Percentiles rank a stretch among this genome's conserved stretches.
phyloP scores from a whole-genome alignment of 352 stramenopile species.

The Phytopythium cucurbitacearum region DNA sequence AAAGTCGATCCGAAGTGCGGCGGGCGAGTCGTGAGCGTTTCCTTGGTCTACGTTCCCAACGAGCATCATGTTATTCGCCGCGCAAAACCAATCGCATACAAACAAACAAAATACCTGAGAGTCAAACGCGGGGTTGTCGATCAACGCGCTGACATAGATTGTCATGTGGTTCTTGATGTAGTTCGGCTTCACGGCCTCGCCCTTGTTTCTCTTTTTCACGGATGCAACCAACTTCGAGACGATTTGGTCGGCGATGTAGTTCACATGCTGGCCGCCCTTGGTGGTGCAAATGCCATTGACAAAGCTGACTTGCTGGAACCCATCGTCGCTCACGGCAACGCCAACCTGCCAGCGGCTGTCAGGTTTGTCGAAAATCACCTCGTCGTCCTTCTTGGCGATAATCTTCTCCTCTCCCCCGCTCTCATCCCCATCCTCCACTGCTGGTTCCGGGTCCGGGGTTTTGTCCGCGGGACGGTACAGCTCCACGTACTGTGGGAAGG shows the following conservation, averaged over 20 bases:
- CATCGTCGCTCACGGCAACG: conserved; percentile 89
- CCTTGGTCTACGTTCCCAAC: conserved; percentile 86
- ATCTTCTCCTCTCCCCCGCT: conserved; percentile 20
- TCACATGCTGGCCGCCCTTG: conserved; percentile 95
- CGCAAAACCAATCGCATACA: not conserved
- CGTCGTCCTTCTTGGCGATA: conserved; percentile 30
- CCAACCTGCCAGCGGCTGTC: conserved; percentile 95
- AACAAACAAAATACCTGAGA: conserved; percentile 67
- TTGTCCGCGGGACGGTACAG: conserved; percentile 70
- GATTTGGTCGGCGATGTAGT: conserved; percentile 91
- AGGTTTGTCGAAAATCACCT: conserved; percentile 90
- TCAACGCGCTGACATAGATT: conserved; percentile 95
- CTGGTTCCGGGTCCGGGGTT: conserved; percentile 20
- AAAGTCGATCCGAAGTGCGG: conserved; percentile 85
- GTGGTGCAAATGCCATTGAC: conserved; percentile 97
- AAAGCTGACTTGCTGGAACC: conserved; percentile 96
- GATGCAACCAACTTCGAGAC: conserved; percentile 85
- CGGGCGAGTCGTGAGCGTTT: conserved; percentile 91
- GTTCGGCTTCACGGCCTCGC: conserved; percentile 90
- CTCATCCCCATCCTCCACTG: conserved; percentile 24
- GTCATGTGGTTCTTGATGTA: conserved; percentile 95
- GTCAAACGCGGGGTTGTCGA: conserved; percentile 98
- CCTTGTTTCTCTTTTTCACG: conserved; percentile 94
- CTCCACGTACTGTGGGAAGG: conserved; percentile 93
- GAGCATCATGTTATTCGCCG: not conserved